A percentile compares a stretch with the other conserved stretches of the same genome.
phyloP scores from a whole-genome alignment of 495 filamentous ascomycete species.

The Xylaria palmicola region DNA sequence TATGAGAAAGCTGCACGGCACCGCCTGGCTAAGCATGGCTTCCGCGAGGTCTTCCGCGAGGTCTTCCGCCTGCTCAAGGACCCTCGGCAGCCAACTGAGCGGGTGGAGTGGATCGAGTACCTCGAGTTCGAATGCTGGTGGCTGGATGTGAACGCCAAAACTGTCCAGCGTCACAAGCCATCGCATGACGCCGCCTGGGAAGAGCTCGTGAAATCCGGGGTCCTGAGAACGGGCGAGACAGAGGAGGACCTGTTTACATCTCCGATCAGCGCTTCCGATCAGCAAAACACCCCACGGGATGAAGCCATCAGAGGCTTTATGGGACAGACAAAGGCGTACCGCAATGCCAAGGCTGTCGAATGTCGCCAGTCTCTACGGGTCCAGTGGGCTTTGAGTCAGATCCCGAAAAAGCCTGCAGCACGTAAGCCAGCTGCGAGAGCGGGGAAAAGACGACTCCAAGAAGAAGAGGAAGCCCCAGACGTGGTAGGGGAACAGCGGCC shows the following conservation, averaged over 20 bases:
- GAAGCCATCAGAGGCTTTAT: conserved; percentile 15
- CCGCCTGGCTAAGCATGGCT: no score
- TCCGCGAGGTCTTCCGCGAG: conserved; percentile 8
- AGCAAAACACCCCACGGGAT: conserved; percentile 1
- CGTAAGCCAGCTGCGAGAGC: not conserved
- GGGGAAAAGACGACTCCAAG: not conserved
- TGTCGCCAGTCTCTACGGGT: not conserved
- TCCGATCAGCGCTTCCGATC: not conserved
- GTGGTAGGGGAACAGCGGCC: not conserved
- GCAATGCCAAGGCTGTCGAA: not conserved
- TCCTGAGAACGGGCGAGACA: conserved; percentile 13
- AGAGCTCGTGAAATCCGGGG: conserved; percentile 13
- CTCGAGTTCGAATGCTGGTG: conserved; percentile 21
- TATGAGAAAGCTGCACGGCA: conserved; percentile 11
- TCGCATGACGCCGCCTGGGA: conserved; percentile 14
- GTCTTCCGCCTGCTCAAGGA: conserved; percentile 17
- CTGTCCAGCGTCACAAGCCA: not conserved
- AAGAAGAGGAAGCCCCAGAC: not conserved
- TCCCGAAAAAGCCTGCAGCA: not conserved
- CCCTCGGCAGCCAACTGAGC: conserved; percentile 13
- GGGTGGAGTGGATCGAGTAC: conserved; percentile 27
- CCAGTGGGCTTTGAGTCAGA: conserved; percentile 4
- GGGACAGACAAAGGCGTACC: not conserved
- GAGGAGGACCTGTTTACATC: conserved; percentile 4
- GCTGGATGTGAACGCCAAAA: not conserved